Percentiles rank a stretch among this genome's conserved stretches.
phyloP scores from a whole-genome alignment of 2,329 filamentous ascomycete species.

The Colletotrichum kahawae region DNA sequence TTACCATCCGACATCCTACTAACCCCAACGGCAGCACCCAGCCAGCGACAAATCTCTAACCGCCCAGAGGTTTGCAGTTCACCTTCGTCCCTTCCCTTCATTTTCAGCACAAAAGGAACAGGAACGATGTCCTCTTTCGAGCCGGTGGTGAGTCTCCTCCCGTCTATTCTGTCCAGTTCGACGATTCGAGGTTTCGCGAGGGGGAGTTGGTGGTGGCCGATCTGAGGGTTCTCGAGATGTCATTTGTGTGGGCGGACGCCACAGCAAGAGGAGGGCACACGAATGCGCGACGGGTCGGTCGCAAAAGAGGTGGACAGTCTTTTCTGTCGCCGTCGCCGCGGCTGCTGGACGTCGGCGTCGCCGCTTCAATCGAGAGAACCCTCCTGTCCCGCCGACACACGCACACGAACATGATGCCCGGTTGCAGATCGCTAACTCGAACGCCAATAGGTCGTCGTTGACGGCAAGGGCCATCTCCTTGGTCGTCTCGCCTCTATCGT shows the following conservation, averaged over 20 bases:
- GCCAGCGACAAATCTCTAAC: constrained; percentile 24
- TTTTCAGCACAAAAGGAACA: constrained; percentile 31
- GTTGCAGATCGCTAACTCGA: constrained; percentile 33
- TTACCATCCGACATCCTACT: constrained; percentile 23
- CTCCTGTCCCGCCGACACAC: not conserved
- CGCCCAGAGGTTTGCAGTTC: constrained; percentile 27
- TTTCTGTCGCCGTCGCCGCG: not conserved
- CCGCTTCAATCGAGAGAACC: not conserved
- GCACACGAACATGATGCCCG: not conserved
- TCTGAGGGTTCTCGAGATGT: constrained; percentile 2
- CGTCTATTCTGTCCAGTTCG: not conserved
- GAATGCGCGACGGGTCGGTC: not conserved
- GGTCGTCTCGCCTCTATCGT: constrained; percentile 98
- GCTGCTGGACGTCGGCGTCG: not conserved
- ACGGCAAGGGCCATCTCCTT: constrained; percentile 99
- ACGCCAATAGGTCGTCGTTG: constrained; percentile 82
- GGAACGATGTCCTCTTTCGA: constrained; percentile 73
- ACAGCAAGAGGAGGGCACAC: not conserved
- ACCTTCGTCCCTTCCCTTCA: constrained; percentile 15
- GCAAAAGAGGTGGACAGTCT: not conserved
- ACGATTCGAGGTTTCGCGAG: not conserved
- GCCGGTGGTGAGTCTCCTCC: constrained; percentile 65
- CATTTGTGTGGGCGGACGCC: not conserved
- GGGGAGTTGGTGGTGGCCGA: not conserved
- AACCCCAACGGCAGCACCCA: constrained; percentile 26